These are phyloP conservation scores for Mallotus japonicus DNA, from an alignment of 441 rosid genomes.

Conservation along the genomic window DNA sequence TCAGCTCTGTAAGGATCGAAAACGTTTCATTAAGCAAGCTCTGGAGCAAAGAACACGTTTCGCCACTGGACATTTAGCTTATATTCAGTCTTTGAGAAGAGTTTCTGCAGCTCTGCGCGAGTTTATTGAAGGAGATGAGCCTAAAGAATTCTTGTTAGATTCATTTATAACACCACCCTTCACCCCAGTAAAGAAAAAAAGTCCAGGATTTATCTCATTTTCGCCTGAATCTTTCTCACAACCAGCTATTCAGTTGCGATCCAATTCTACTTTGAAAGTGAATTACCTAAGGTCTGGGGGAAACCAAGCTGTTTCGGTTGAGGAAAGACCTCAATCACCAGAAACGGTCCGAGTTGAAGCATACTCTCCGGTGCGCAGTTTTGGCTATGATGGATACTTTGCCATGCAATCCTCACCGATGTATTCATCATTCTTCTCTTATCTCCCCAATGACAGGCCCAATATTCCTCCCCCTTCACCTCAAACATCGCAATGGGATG, in stretches of 20 bases:
- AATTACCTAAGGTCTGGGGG: slow-evolving; percentile 70
- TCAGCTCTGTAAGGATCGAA: slow-evolving; percentile 89
- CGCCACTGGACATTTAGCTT: slow-evolving; percentile 76
- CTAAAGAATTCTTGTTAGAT: slow-evolving; percentile 57
- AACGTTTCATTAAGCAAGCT: slow-evolving; percentile 84
- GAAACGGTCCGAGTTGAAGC: slow-evolving; percentile 64
- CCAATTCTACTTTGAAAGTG: slow-evolving; percentile 52
- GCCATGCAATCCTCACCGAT: slow-evolving; percentile 55
- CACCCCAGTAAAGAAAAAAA: slow-evolving; percentile 58
- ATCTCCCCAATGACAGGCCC: slow-evolving; percentile 55
- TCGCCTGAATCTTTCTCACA: slow-evolving; percentile 47
- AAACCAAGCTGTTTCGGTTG: slow-evolving; percentile 62
- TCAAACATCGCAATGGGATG: slow-evolving; percentile 91
- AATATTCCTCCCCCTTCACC: slow-evolving; percentile 85
- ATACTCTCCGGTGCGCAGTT: slow-evolving; percentile 55
- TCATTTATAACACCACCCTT: slow-evolving; percentile 57
- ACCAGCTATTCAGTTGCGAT: slow-evolving; percentile 41
- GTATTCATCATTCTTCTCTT: slow-evolving; percentile 46
- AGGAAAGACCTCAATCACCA: slow-evolving; percentile 81
- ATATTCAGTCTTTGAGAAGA: slow-evolving; percentile 73
- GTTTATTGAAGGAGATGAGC: slow-evolving; percentile 72
- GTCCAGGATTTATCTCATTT: slow-evolving; percentile 61
- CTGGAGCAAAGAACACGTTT: slow-evolving; percentile 79
- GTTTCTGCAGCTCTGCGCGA: slow-evolving; percentile 87
- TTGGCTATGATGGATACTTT: slow-evolving; percentile 60